Conservation (phyloP, 1,139 yeast species). For the Arxiozyma heterogenica region DNA sequence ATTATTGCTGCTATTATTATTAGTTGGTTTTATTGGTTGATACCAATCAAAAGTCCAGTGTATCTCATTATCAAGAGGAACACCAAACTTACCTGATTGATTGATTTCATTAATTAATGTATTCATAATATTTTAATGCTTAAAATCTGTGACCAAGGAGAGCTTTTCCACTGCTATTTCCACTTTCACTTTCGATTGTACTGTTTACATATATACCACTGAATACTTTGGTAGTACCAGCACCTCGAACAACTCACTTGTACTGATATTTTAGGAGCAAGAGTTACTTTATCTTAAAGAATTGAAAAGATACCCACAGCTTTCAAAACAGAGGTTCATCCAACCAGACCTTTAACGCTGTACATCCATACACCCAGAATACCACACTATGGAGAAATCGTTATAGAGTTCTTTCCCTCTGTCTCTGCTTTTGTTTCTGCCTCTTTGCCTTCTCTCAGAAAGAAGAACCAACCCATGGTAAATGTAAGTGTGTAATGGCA, state of each 20-base stretch:
- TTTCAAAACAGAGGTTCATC: not conserved
- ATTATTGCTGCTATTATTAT: not conserved
- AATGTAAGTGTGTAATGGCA: no score
- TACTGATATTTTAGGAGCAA: not conserved
- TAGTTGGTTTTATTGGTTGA: slow-evolving; percentile 12
- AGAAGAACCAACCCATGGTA: no score
- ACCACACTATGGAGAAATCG: no score
- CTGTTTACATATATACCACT: no score
- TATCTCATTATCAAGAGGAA: slow-evolving; percentile 9
- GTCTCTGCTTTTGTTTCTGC: no score
- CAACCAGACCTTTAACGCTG: not conserved
- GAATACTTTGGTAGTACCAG: not conserved
- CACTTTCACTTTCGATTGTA: no score
- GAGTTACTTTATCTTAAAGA: no score
- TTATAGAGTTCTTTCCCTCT: no score
- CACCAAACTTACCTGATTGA: slow-evolving; percentile 13
- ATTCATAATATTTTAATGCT: slow-evolving; percentile 8
- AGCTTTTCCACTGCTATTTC: no score
- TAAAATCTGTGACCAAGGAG: not conserved
- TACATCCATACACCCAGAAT: not conserved
- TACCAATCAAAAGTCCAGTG: slow-evolving; percentile 25
- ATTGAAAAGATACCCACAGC: no score
- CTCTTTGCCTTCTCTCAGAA: no score
- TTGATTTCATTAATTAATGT: slow-evolving; percentile 23
- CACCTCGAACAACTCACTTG: not conserved